These are phyloP conservation scores for Aphanomyces cochlioides DNA, from an alignment of 352 stramenopile genomes.

Conservation along the genomic window DNA sequence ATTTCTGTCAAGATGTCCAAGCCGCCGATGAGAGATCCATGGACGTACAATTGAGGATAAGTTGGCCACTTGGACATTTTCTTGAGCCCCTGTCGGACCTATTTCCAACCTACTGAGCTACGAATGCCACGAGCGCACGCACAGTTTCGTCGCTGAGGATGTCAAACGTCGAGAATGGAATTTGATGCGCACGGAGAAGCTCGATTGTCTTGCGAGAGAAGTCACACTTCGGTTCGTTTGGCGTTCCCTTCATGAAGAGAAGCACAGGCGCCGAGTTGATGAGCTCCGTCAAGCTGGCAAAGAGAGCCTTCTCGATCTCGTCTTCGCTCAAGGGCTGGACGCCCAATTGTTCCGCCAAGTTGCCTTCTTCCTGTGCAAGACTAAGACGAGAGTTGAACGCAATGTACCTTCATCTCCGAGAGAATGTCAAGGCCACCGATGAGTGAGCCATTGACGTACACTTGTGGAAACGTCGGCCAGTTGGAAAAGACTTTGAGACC, in stretches of 20 bases:
- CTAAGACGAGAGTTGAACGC: not conserved
- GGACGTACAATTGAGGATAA: constrained; percentile 96
- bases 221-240: constrained; percentile 86
- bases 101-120: constrained; percentile 29
- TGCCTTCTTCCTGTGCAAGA: constrained; percentile 46
- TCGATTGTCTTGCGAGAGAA: constrained; percentile 93
- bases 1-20: constrained; percentile 96
- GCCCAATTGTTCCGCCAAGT: constrained; percentile 71
- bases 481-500: constrained; percentile 95
- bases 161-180: constrained; percentile 94
- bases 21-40: constrained; percentile 90
- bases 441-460: constrained; percentile 97
- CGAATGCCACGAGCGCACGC: not conserved
- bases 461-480: constrained; percentile 98
- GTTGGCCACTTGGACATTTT: constrained; percentile 96
- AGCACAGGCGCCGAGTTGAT: constrained; percentile 89
- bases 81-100: constrained; percentile 95
- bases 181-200: constrained; percentile 84
- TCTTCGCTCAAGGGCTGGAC: constrained; percentile 34
- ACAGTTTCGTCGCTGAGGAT: constrained; percentile 85
- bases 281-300: constrained; percentile 80
- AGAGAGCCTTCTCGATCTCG: constrained; percentile 70
- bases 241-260: constrained; percentile 95
- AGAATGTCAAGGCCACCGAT: constrained; percentile 97
- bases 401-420: constrained; percentile 91